Percentiles rank a stretch among this genome's conserved stretches.
phyloP scores from a whole-genome alignment of 306 rosid species.

The Quercus rubra region DNA sequence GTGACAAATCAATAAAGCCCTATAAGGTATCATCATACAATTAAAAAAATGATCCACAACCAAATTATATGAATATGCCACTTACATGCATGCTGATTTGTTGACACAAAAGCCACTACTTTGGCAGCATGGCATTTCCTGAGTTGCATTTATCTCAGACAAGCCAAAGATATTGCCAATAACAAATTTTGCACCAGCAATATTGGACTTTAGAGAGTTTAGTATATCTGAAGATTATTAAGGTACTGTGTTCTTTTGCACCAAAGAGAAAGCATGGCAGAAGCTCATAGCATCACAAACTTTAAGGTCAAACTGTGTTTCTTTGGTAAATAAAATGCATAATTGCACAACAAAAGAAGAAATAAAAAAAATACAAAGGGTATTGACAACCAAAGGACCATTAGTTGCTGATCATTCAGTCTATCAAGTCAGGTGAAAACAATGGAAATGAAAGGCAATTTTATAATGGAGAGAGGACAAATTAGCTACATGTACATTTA shows the following conservation, averaged over 20 bases:
- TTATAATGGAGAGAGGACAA: neutral
- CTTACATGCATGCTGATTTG: constrained; percentile 67
- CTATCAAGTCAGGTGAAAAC: neutral
- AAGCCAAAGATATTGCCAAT: constrained; percentile 56
- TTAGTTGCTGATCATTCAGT: neutral
- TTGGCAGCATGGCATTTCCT: constrained; percentile 33
- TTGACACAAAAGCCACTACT: constrained; percentile 29
- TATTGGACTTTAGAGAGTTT: constrained; percentile 53
- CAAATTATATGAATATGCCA: constrained; percentile 6
- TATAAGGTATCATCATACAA: neutral
- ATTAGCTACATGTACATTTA: neutral
- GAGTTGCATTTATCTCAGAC: constrained; percentile 25
- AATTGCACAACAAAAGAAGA: neutral
- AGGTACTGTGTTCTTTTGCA: constrained; percentile 26
- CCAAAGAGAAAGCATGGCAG: constrained; percentile 1
- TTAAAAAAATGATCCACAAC: neutral
- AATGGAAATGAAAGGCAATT: neutral
- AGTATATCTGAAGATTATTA: constrained; percentile 64
- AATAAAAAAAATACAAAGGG: neutral
- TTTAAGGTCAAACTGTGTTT: constrained; percentile 12
- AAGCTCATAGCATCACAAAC: constrained; percentile 1
- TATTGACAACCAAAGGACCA: constrained; percentile 3
- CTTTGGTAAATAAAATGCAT: neutral
- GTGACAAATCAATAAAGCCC: neutral
- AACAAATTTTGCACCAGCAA: constrained; percentile 45